Evolutionary conservation across 2,329 filamentous ascomycete species (phyloP), one percentile per base, ranked within the genome.

Genomic region (Grosmannia penicillata): DNA sequence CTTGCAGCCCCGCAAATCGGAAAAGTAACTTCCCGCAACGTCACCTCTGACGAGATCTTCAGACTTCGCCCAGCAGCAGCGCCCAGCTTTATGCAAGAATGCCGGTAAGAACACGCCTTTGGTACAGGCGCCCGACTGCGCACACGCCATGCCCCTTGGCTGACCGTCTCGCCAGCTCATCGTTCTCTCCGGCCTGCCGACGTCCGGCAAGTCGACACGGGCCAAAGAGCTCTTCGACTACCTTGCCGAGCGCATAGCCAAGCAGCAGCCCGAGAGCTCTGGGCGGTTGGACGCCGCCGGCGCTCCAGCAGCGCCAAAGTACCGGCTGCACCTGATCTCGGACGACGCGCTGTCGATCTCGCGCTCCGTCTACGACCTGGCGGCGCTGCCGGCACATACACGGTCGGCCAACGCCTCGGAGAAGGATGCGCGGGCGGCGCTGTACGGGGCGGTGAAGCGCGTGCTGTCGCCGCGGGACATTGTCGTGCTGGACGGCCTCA

Each of bases 401-500:
- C 74, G 80, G 43, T 80, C 78, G 21, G 81, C 82, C 41, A 82
- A 82, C 49, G 70, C 74, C 21, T 70, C 76, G 2, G 83, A 93
- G 53, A 93, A 93, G 56, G 80, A 89, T 59, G 83, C 82, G 1
- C 74, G 83, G 21, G 83, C 83, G 2, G 68, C 75, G 30, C 66
- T 84, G 39, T 84, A 82, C 55, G 83, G 72, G 43, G 82, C 83
- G 43, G 78, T 89, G 33, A 89, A 89, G 64, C 70, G 83, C 31
- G 70, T 77, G 35, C 66, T 93, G 23, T 75, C 71, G 43, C 70
- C 75, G 40, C 74, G 75, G 50, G 79, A 84, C 51, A 75, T 93
- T 41, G 81, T 91, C 37, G 73, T 93, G 33, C 72, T 85, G 14
- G 83, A 93, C 54, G 76, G 78, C 2, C 62, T 83, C 43, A 91